Evolutionary conservation across 2,329 filamentous ascomycete genomes (phyloP), one percentile per base, ranked within the genome.

Genomic region (Dactylellina sp.): DNA sequence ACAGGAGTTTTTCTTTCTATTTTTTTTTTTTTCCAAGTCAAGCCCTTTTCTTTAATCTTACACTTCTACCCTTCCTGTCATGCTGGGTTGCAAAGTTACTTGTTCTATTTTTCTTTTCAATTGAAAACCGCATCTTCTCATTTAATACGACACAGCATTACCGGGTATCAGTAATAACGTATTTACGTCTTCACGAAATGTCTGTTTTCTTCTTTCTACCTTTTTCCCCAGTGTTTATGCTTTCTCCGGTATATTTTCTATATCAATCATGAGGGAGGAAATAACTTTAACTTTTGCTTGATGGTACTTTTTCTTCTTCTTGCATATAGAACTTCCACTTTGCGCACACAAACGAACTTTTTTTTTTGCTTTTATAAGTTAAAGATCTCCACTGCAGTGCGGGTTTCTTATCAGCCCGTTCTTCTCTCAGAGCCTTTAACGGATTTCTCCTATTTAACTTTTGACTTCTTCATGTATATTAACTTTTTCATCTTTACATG

Each of bases 241-340:
- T 63, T 47, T 74, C 59, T 49, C 68, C 57, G 59, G 57, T 47
- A 47, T 66, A 53, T 68, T 75, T 25, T 55, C 70, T 11, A 14
- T 20, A 16, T 75, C 40, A 14, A 53, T 35, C 22, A 65, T 56
- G 49, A 40, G 50, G 37, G 46, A 22, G 52, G 55, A 28, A 22
- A 49, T 47, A 44, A 18, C n/a, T 55, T 28, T 9, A 11, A 24
- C 40, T 46, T 37, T 46, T 24, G 18, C n/a, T 22, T 56, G 7
- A 61, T 53, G 53, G 39, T 20, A 49, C 49, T 22, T 59, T 40
- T 62, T 35, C 42, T 47, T 28, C 49, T 18, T 35, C 39, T 57
- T 25, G 49, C 47, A 71, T 64, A 76, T 76, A 53, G 50, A 55
- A 39, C 5, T 32, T 32, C 28, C 28, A 32, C 4, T 32, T 32